Conservation (phyloP, 2,329 filamentous ascomycete genomes). For the Bisporella sp. region DNA sequence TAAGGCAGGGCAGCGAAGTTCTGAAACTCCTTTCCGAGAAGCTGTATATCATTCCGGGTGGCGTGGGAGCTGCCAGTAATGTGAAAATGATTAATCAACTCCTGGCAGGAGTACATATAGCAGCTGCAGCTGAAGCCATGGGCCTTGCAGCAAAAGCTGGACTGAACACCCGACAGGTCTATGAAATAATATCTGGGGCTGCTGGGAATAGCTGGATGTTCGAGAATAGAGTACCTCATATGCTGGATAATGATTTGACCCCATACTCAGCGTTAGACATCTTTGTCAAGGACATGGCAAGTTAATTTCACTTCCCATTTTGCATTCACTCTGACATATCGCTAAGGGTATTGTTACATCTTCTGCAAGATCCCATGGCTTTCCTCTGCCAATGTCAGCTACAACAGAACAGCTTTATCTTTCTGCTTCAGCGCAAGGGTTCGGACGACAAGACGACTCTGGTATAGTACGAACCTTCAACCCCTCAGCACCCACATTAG, state of each 20-base stretch:
- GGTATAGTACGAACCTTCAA: conserved; percentile 23
- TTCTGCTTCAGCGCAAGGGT: conserved; percentile 25
- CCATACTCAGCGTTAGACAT: conserved; percentile 29
- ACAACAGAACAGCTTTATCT: conserved; percentile 30
- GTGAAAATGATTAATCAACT: conserved; percentile 61
- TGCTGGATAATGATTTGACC: conserved; percentile 42
- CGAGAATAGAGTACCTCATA: conserved; percentile 44
- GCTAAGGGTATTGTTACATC: conserved; percentile 25
- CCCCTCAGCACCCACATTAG: no score
- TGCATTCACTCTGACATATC: background rate
- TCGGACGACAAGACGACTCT: conserved; percentile 27
- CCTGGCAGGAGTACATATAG: conserved; percentile 55
- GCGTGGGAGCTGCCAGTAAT: conserved; percentile 52
- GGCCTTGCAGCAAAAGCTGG: conserved; percentile 51
- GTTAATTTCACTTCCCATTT: conserved; percentile 1
- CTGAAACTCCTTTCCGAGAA: conserved; percentile 33
- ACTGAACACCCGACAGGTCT: conserved; percentile 36
- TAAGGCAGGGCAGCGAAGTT: conserved; percentile 3
- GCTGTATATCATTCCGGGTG: conserved; percentile 54
- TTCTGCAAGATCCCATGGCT: conserved; percentile 24
- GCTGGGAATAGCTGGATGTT: conserved; percentile 43
- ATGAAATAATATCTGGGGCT: conserved; percentile 28
- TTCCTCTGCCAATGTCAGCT: conserved; percentile 31
- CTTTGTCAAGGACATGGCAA: conserved; percentile 30
- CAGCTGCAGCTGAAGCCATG: conserved; percentile 52